Evolutionary conservation across 2,329 filamentous ascomycete species (phyloP).

Genomic region (Fusarium redolens): DNA sequence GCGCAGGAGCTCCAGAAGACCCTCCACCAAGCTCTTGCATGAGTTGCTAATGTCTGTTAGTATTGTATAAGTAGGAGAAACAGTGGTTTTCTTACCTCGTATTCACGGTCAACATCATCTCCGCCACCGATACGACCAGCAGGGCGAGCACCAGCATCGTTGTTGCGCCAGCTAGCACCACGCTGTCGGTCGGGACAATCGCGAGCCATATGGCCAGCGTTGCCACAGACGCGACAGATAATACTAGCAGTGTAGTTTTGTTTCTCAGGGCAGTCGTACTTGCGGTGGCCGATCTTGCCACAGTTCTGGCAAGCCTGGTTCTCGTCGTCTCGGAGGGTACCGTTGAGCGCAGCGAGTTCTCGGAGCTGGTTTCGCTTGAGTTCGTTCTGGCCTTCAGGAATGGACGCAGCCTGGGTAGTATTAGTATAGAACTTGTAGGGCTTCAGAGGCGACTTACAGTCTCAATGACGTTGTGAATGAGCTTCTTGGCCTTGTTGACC

Average conservation of each 20-base stretch:
- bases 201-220: conserved; percentile 97
- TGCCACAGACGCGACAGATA: conserved; percentile 97
- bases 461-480: conserved; percentile 99
- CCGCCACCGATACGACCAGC: conserved; percentile 78
- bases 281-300: conserved; percentile 97
- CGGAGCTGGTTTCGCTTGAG: conserved; percentile 98
- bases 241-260: conserved; percentile 99
- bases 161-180: conserved; percentile 92
- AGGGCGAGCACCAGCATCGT: conserved; percentile 65
- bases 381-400: conserved; percentile 98
- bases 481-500: conserved; percentile 98
- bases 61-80: conserved; percentile 25
- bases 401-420: conserved; percentile 83
- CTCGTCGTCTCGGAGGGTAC: conserved; percentile 97
- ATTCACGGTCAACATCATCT: conserved; percentile 91
- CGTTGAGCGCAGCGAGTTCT: conserved; percentile 97
- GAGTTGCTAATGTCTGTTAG: conserved; percentile 76
- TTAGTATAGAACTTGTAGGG: conserved; percentile 37
- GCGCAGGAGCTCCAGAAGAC: conserved; percentile 72
- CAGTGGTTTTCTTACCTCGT: conserved; percentile 76
- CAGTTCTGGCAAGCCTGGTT: conserved; percentile 99
- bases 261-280: conserved; percentile 98
- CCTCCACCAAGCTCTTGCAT: conserved; percentile 93
- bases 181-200: conserved; percentile 96
- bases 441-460: conserved; percentile 73